Evolutionary conservation across 495 filamentous ascomycete species (phyloP).

Genomic region (Trichoderma gamsii): DNA sequence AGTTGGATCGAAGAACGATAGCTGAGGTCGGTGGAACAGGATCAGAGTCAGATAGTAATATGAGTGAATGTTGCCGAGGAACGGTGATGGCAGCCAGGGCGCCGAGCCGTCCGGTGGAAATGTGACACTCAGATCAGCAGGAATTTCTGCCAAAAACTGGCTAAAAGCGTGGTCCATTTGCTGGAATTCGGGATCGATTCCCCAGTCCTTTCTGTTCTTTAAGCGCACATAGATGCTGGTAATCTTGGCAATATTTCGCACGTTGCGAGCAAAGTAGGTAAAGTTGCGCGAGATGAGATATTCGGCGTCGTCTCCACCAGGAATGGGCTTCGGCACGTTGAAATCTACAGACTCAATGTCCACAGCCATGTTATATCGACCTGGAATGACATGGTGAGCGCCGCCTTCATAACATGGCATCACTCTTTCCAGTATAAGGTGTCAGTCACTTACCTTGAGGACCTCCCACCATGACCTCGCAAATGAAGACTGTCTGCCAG

Average conservation of each 20-base stretch:
- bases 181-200: constrained; percentile 75
- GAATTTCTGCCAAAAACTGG: constrained; percentile 71
- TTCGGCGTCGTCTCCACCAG: constrained; percentile 71
- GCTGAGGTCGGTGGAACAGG: constrained; percentile 81
- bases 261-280: constrained; percentile 67
- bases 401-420: background rate
- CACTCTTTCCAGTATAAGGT: constrained; percentile 9
- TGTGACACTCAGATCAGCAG: constrained; percentile 68
- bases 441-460: constrained; percentile 66
- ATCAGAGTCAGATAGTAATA: constrained; percentile 88
- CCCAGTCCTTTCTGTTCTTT: constrained; percentile 84
- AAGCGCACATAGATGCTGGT: constrained; percentile 69
- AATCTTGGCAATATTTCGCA: constrained; percentile 72
- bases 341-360: constrained; percentile 74
- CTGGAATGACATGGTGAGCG: constrained; percentile 35
- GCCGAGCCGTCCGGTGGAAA: constrained; percentile 75
- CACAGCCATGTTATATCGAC: constrained; percentile 75
- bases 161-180: constrained; percentile 67
- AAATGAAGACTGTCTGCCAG: constrained; percentile 84
- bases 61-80: constrained; percentile 84
- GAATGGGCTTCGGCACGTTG: constrained; percentile 52
- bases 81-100: constrained; percentile 84
- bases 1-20: constrained; percentile 69
- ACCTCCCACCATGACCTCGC: constrained; percentile 89
- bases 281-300: constrained; percentile 74